A percentile compares a stretch with the other conserved stretches of the same genome.
These are phyloP conservation scores for Alternaria arbusti DNA, from an alignment of 2,329 filamentous ascomycete genomes.

Conservation along the genomic window DNA sequence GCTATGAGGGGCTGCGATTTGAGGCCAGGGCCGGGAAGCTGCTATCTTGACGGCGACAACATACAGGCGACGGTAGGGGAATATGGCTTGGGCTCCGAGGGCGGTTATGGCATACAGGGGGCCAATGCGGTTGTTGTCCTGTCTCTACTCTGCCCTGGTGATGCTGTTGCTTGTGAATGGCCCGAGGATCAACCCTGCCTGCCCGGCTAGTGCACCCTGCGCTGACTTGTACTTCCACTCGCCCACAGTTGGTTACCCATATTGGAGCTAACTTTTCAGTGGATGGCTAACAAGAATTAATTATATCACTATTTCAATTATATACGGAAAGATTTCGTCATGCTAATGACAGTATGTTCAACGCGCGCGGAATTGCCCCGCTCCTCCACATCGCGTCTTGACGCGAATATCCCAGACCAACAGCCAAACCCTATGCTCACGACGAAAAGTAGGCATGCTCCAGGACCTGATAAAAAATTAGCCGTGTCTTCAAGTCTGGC, in stretches of 20 bases:
- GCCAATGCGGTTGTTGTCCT: constrained; percentile 31
- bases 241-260: not conserved
- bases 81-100: constrained; percentile 10
- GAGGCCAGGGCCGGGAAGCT: constrained; percentile 37
- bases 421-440: not conserved
- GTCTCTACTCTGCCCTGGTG: constrained; percentile 22
- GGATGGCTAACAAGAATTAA: not conserved
- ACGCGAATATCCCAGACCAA: not conserved
- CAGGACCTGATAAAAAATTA: constrained; percentile 30
- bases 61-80: constrained; percentile 33
- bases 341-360: not conserved
- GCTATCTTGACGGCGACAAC: constrained; percentile 40
- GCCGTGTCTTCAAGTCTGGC: not conserved
- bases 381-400: not conserved
- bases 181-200: constrained; percentile 21
- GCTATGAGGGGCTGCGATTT: constrained; percentile 31
- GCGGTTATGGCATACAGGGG: constrained; percentile 17
- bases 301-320: not conserved
- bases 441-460: constrained; percentile 37
- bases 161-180: constrained; percentile 23
- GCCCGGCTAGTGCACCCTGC: constrained; percentile 15
- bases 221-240: constrained; percentile 13
- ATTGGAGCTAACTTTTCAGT: not conserved
- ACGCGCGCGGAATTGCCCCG: constrained; percentile 2
- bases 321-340: not conserved